A percentile compares a stretch with the other conserved stretches of the same genome.
Evolutionary conservation across 176 grass and related monocot species (phyloP).

Genomic region (Elaeis guineensis): DNA sequence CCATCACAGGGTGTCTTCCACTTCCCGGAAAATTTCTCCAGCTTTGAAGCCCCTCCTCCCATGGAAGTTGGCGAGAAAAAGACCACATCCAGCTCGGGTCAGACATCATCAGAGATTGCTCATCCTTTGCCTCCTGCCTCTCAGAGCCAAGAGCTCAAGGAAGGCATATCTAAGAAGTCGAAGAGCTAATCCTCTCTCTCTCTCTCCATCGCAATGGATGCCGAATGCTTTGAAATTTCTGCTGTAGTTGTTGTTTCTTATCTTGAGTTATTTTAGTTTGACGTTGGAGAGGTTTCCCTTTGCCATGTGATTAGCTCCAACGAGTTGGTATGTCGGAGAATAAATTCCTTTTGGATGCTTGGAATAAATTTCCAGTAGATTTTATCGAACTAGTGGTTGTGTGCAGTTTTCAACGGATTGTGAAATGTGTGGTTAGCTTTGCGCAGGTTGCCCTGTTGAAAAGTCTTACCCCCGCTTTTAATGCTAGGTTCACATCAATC

Average conservation of each 20-base stretch:
- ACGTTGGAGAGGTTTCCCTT: no score
- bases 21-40: slow-evolving; percentile 77
- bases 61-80: slow-evolving; percentile 5
- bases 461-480: no score
- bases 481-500: no score
- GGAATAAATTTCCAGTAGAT: no score
- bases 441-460: no score
- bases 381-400: no score
- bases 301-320: neutral
- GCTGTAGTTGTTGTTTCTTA: no score
- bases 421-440: no score
- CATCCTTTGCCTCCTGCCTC: neutral
- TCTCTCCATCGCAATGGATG: no score
- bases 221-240: no score
- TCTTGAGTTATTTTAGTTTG: no score
- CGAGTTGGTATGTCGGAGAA: neutral
- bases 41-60: slow-evolving; percentile 31
- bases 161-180: neutral
- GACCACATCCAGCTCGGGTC: neutral
- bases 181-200: neutral
- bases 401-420: no score
- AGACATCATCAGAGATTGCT: neutral
- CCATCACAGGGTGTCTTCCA: slow-evolving; percentile 77
- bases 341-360: neutral
- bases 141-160: neutral